Conservation (phyloP, 78 protist species). For the Guillardia theta region DNA sequence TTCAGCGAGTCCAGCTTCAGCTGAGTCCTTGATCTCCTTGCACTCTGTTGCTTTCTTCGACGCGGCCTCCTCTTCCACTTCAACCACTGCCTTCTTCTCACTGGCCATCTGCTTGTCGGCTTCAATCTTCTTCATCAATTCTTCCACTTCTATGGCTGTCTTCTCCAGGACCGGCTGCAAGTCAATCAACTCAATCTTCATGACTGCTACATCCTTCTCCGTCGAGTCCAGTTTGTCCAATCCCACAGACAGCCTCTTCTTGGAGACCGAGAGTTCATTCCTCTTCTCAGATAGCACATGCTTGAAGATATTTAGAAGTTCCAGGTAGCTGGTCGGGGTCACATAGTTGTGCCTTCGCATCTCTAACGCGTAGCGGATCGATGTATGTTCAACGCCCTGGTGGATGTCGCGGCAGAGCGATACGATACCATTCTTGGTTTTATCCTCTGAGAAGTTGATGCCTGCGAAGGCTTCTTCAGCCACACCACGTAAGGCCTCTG, state of each 20-base stretch:
- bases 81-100: neutral
- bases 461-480: conserved; percentile 61
- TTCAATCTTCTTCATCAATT: conserved; percentile 37
- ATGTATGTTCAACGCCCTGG: conserved; percentile 38
- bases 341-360: conserved; percentile 65
- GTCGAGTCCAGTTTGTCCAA: conserved; percentile 52
- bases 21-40: conserved; percentile 46
- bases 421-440: neutral
- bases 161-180: conserved; percentile 48
- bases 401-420: conserved; percentile 56
- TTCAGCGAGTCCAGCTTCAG: conserved; percentile 72
- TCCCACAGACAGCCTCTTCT: conserved; percentile 51
- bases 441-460: neutral
- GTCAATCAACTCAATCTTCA: conserved; percentile 32
- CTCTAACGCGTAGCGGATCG: conserved; percentile 2
- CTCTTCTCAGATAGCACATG: conserved; percentile 46
- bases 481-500: conserved; percentile 80
- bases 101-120: conserved; percentile 19
- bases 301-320: conserved; percentile 63
- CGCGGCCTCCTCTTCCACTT: conserved; percentile 7
- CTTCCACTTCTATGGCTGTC: conserved; percentile 50
- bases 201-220: conserved; percentile 30
- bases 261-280: neutral
- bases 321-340: conserved; percentile 80
- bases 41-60: neutral